Conservation (phyloP, 352 stramenopile species). For the Globisporangium spinosum region DNA sequence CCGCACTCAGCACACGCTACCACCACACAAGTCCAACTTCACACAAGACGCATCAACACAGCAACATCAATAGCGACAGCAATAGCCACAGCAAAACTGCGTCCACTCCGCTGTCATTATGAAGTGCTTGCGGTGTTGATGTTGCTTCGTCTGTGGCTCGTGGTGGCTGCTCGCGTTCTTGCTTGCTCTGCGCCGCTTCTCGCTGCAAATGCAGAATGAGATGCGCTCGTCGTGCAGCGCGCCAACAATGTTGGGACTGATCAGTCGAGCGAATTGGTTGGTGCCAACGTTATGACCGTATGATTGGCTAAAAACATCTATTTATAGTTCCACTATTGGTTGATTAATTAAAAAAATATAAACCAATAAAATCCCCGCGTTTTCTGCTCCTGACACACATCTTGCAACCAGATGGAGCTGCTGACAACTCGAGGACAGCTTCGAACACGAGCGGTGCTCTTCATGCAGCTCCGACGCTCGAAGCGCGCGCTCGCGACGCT, state of each 20-base stretch:
- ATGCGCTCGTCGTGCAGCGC: background rate
- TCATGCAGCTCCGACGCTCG: slow-evolving; percentile 16
- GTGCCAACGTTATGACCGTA: background rate
- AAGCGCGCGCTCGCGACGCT: slow-evolving; percentile 3
- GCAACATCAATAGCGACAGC: background rate
- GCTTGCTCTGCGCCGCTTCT: background rate
- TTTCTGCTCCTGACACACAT: background rate
- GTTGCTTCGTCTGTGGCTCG: background rate
- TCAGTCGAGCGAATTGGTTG: slow-evolving; percentile 4
- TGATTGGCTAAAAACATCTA: background rate
- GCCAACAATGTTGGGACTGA: background rate
- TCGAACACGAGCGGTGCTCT: background rate
- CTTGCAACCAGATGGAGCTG: background rate
- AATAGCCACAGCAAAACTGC: too few relatives aligned
- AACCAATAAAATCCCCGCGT: background rate
- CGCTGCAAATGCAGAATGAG: slow-evolving; percentile 10
- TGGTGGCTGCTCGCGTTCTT: background rate
- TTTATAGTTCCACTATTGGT: background rate
- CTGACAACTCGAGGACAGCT: background rate
- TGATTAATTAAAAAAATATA: background rate
- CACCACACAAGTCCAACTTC: background rate
- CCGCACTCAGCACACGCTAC: background rate
- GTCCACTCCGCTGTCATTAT: too few relatives aligned
- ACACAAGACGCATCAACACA: background rate
- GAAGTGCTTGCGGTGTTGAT: too few relatives aligned